Evolutionary conservation across 2,329 filamentous ascomycete genomes (phyloP), one percentile per base, ranked within the genome.

Genomic region (Fusarium sp.): DNA sequence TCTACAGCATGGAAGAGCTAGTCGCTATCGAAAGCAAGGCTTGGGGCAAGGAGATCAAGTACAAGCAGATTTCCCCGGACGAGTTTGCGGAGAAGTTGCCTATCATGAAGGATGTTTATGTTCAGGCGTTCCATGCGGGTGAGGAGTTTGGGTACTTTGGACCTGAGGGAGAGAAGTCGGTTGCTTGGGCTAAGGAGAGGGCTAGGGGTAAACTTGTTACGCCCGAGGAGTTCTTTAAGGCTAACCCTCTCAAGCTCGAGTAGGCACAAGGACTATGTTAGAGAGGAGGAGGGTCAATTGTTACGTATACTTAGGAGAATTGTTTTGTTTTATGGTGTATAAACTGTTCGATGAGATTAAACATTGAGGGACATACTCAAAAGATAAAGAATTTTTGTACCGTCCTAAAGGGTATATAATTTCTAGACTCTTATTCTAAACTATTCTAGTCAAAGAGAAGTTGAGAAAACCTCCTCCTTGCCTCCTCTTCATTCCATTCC

Each of bases 1-100:
- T 83, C 6, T 78, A 79, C 57, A 71, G 78, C 7, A 72, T 80
- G 10, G 70, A 78, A 3, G 78, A 86, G 29, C 76, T 85, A 3
- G 79, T 79, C 8, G 72, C 75, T 5, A 76, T 78, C 7, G 77
- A 87, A 45, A 75, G 73, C 6, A 77, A 78, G 53, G 78, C 80
- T 4, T 81, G 80, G 1, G 83, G 84, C 0, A 80, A 84, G 69
- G 72, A 61, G 2, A 72, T 79, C 14, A 47, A 56, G 4, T 75
- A 67, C 48, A 71, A 73, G 47, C 62, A 76, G 32, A 54, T 74
- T 2, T 45, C 72, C 2, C 13, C 52, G 1, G 69, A 75, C 11
- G 69, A 73, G 2, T 75, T 76, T 41, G 40, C 29, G 8, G 58
- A 65, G 22, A 44, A 12, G 4, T 9, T 75, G 11, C 64, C 73